A percentile compares a stretch with the other conserved stretches of the same genome.
Evolutionary conservation across 2,329 filamentous ascomycete genomes (phyloP).

Genomic region (Aplosporella prunicola): DNA sequence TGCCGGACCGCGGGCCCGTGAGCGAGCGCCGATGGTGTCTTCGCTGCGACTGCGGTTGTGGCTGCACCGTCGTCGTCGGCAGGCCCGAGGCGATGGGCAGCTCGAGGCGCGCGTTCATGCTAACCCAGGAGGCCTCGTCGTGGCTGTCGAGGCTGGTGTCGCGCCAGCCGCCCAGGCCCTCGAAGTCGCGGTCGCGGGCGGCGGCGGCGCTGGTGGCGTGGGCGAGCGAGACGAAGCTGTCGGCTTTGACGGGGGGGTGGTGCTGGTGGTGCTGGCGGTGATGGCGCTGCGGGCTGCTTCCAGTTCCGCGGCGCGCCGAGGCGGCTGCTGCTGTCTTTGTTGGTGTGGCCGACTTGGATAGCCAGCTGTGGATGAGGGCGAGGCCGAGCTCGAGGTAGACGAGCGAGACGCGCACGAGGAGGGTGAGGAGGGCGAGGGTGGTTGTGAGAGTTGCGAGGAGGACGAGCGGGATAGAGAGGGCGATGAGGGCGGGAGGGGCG

Average conservation of each 20-base stretch:
- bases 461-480: constrained; percentile 30
- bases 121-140: constrained; percentile 36
- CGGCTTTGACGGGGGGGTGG: constrained; percentile 18
- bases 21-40: constrained; percentile 23
- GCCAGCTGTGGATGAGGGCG: constrained; percentile 29
- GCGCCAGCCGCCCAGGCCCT: constrained; percentile 7
- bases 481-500: constrained; percentile 27
- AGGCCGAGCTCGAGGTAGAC: constrained; percentile 34
- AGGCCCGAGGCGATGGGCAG: constrained; percentile 25
- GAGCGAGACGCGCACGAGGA: constrained; percentile 30
- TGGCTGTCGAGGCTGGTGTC: constrained; percentile 26
- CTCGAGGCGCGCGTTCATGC: constrained; percentile 34
- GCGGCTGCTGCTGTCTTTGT: constrained; percentile 14
- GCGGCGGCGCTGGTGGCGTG: constrained; percentile 11
- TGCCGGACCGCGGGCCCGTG: constrained; percentile 27
- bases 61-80: too few species aligned
- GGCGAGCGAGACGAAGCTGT: constrained; percentile 15
- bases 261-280: constrained; percentile 7
- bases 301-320: constrained; percentile 9
- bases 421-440: constrained; percentile 27
- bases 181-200: constrained; percentile 2
- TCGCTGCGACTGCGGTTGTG: constrained; percentile 14
- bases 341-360: constrained; percentile 17
- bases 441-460: constrained; percentile 31
- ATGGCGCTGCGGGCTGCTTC: constrained; percentile 3